Base-by-base conservation (phyloP, 2,329 filamentous ascomycete genomes). In the Colletotrichum eremochloae region DNA sequence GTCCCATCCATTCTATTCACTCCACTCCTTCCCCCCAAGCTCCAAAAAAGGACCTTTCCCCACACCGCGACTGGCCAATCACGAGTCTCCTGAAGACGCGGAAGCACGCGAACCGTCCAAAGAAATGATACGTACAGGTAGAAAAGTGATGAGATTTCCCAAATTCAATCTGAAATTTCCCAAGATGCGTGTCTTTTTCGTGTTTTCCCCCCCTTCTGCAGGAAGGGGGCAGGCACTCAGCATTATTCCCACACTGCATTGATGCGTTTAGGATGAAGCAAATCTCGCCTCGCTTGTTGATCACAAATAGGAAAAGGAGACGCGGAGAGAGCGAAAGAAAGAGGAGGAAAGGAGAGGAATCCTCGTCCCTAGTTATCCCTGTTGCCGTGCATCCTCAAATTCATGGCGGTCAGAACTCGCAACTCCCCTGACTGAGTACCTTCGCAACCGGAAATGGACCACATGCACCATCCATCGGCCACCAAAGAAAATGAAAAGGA, bases 41-140 rank as follows among this genome's bases (percentile, higher is more conserved):
- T 63, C 60, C 60, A 63, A 63, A 40, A 53, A 20, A 31, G 15
- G 20, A 46, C 20, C 20, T 9, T 24, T 40, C 60, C 60, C 62
- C 62, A 55, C 62, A 64, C 46, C 63, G 63, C 52, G 50, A 65
- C 50, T 29, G 52, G 1, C 63, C 63, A 65, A 65, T 65, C 63
- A 48, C 12, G 29, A 15, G 6, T 1, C 33, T 14, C 5, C 36
- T 20, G 5, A 24, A 56, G 20, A 56, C 50, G 52, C 63, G 63
- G 63, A 52, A 65, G 40, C 52, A 36, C 63, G 63, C 50, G 62
- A 55, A 65, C 52, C 52, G 29, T 55, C 62, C 46, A 48, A 11
- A n/a, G 7, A 11, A 46, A 46, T 4, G 44, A n/a, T 46, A 46
- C 44, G 20, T 46, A n/a, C 44, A 46, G 6, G 3, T n/a, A 5